Conservation (phyloP, 768 basidiomycete genomes). For the Suillus decipiens region DNA sequence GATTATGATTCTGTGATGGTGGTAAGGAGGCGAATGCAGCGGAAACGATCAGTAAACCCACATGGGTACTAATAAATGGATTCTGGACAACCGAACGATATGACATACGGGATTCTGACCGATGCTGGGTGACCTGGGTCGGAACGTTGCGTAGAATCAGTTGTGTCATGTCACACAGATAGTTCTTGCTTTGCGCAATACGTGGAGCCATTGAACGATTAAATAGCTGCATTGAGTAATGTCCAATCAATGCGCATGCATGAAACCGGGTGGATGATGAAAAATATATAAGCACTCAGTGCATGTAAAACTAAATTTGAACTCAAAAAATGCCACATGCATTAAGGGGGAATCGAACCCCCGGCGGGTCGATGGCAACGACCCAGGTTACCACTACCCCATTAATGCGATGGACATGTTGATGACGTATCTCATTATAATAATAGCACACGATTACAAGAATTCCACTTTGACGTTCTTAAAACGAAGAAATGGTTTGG, state of each 20-base stretch:
- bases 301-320: not conserved
- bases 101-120: not conserved
- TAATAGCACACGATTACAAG: not conserved
- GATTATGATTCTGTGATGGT: not conserved
- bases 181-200: constrained; percentile 1
- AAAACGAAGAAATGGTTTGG: constrained; percentile 19
- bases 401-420: constrained; percentile 23
- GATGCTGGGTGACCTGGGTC: too few relatives aligned
- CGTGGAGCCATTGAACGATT: not conserved
- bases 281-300: constrained; percentile 1
- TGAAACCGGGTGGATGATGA: not conserved
- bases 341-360: constrained; percentile 81
- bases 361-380: constrained; percentile 61
- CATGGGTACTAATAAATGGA: not conserved
- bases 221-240: not conserved
- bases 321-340: constrained; percentile 32
- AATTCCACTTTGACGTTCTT: not conserved
- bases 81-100: not conserved
- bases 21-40: not conserved
- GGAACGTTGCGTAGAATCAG: not conserved
- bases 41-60: not conserved
- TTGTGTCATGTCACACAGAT: not conserved
- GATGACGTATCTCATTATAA: not conserved
- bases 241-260: not conserved
- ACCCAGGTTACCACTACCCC: constrained; percentile 38